Conservation (phyloP, 169 alveolate species). For the Cryptosporidium tyzzeri region DNA sequence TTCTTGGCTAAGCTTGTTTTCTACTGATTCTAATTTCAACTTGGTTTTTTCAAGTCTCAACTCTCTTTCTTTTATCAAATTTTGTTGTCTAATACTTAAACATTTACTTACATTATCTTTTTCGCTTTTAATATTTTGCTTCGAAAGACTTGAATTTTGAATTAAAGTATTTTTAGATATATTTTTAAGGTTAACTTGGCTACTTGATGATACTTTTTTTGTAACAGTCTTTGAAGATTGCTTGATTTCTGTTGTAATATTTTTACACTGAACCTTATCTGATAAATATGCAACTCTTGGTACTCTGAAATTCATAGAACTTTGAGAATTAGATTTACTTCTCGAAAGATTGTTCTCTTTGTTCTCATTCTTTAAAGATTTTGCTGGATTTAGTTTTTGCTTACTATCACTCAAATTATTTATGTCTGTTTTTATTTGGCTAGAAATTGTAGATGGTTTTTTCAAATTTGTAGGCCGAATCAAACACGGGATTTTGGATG, state of each 20-base stretch:
- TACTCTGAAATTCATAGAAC: neutral
- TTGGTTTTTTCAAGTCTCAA: slow-evolving; percentile 23
- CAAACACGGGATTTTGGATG: slow-evolving; percentile 21
- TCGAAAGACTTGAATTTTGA: neutral
- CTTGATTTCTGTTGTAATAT: neutral
- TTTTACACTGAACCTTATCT: neutral
- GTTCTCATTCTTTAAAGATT: neutral
- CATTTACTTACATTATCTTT: neutral
- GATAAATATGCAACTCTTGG: slow-evolving; percentile 67
- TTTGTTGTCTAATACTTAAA: slow-evolving; percentile 51
- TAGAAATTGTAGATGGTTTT: neutral
- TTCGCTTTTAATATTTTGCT: neutral
- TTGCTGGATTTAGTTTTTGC: neutral
- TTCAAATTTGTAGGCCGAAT: slow-evolving; percentile 9
- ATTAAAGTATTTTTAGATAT: neutral
- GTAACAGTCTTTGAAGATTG: neutral
- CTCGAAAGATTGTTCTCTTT: neutral
- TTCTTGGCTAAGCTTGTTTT: slow-evolving; percentile 3
- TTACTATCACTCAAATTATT: neutral
- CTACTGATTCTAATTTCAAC: neutral
- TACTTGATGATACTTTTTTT: neutral
- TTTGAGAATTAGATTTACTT: neutral
- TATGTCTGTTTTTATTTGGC: neutral
- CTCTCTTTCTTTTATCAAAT: slow-evolving; percentile 52
- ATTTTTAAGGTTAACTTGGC: neutral